Evolutionary conservation across 331 rosid genomes (phyloP).

Genomic region (Quercus phellos): DNA sequence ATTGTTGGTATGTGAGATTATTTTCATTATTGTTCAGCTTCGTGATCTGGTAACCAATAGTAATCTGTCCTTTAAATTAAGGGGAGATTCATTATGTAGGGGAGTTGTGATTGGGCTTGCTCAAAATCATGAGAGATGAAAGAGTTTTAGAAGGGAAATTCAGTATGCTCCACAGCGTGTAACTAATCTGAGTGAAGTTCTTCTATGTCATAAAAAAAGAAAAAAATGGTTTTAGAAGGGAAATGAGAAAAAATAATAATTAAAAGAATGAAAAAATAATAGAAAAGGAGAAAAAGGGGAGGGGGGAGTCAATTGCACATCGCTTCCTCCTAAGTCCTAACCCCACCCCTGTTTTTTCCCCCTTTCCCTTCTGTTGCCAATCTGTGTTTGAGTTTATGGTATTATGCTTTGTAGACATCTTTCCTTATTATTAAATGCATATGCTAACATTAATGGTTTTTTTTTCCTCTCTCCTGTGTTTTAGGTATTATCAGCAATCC

Average conservation of each 20-base stretch:
- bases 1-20: conserved; percentile 53
- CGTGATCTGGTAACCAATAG: conserved; percentile 9
- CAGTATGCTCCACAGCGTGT: too few species aligned
- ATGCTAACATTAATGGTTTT: conserved; percentile 8
- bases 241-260: background rate
- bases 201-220: too few species aligned
- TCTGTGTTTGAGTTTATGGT: background rate
- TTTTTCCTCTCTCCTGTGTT: conserved; percentile 10
- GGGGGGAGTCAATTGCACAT: background rate
- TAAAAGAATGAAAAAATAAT: background rate
- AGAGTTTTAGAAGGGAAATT: background rate
- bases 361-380: background rate
- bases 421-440: background rate
- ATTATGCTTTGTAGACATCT: background rate
- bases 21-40: conserved; percentile 1
- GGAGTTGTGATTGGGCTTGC: background rate
- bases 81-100: background rate
- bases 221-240: background rate
- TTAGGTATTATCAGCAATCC: conserved; percentile 69
- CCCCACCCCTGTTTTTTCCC: background rate
- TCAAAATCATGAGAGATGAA: background rate
- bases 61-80: conserved; percentile 6
- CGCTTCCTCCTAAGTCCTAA: background rate
- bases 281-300: background rate
- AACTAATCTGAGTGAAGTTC: too few species aligned